Evolutionary conservation across 2,329 filamentous ascomycete species (phyloP), one percentile per base, ranked within the genome.

Genomic region (Colletotrichum agaves): DNA sequence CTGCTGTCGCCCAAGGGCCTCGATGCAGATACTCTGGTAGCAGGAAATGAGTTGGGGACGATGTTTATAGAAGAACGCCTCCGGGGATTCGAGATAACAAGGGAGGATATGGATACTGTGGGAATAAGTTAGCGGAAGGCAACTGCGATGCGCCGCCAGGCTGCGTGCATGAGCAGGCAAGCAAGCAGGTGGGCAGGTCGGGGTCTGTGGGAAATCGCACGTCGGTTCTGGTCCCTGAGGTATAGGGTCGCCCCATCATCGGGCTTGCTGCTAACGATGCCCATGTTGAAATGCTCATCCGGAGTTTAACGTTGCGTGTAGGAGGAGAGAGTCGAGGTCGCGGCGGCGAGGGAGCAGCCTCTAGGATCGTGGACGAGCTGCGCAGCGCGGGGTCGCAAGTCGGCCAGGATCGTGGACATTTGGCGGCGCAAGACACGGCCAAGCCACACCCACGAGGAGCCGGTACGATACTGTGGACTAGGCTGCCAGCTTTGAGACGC

Each of bases 141-240:
- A 19, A 56, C 69, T 57, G 63, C 65, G 57, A 61, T 64, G 67
- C 43, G 69, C 56, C 65, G 71, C 63, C 50, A 37, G 50, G 50
- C 50, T 55, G 61, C 56, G 63, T 68, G 65, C 61, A 65, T 21
- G 65, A 55, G 41, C n/a, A 66, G 60, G 69, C 61, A 67, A 65
- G 60, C 53, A 50, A 65, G 60, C 53, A 50, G 67, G 66, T 44
- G 33, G 35, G 52, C 75, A 72, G 52, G 56, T 63, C 52, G 64
- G 58, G n/a, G 35, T 27, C 44, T 70, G 67, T 57, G 69, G 61
- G 69, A 69, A 66, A 74, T 74, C 91, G 78, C 86, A 98, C 96
- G 89, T 86, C 94, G 90, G 78, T 88, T 93, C 85, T 97, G 96
- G 78, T 99, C 96, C 83, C 92, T 91, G 77, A 98, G 85, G 79